phyloP scores from a whole-genome alignment of 805 yeast genomes.

The Ogataea saltuana region DNA sequence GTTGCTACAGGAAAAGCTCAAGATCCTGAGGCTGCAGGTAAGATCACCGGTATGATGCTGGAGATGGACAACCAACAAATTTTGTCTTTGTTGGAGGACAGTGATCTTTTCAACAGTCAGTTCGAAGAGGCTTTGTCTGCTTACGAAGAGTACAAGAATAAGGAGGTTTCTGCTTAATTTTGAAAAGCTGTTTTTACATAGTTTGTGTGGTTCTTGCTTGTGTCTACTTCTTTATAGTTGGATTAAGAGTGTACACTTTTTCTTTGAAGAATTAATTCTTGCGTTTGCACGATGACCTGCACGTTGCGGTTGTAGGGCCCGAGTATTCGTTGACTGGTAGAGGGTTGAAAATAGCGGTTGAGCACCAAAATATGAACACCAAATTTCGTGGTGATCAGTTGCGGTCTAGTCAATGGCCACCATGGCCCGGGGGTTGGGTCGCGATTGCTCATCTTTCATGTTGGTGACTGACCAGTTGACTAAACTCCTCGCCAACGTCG shows the following conservation, averaged over 20 bases:
- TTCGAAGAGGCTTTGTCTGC: slow-evolving; percentile 94
- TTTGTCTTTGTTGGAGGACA: slow-evolving; percentile 84
- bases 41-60: slow-evolving; percentile 98
- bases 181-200: slow-evolving; percentile 7
- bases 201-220: slow-evolving; percentile 11
- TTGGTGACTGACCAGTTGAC: slow-evolving; percentile 13
- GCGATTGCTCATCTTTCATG: too few species aligned
- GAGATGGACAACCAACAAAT: slow-evolving; percentile 93
- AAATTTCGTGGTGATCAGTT: too few species aligned
- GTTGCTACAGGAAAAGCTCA: slow-evolving; percentile 82
- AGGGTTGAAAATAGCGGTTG: too few species aligned
- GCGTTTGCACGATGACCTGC: too few species aligned
- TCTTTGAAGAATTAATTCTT: too few species aligned
- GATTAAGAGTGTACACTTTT: slow-evolving; percentile 4
- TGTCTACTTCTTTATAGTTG: slow-evolving; percentile 9
- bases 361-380: too few species aligned
- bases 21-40: slow-evolving; percentile 95
- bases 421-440: too few species aligned
- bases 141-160: slow-evolving; percentile 84
- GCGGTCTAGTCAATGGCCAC: too few species aligned
- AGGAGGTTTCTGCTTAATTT: slow-evolving; percentile 27
- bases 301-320: too few species aligned
- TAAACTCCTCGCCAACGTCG: slow-evolving; percentile 43
- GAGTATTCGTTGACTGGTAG: too few species aligned
- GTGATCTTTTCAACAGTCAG: slow-evolving; percentile 83